A percentile compares a stretch with the other conserved stretches of the same genome.
These are phyloP conservation scores for Rhodotorula sp. DNA, from an alignment of 1,284 basidiomycete species.

Conservation along the genomic window DNA sequence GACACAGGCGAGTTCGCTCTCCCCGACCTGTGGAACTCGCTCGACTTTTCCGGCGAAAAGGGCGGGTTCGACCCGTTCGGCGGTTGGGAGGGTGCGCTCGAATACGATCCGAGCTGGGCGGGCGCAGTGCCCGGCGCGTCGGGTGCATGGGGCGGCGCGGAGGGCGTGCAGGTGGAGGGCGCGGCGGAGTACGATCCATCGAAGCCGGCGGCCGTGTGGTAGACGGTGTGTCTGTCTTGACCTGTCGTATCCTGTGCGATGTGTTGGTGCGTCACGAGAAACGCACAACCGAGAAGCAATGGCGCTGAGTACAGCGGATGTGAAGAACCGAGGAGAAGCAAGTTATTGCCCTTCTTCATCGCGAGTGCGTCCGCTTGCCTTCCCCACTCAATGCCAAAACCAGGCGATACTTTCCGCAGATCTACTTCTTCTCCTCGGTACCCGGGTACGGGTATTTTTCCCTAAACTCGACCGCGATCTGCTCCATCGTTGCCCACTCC, in stretches of 20 bases:
- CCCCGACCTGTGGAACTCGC: slow-evolving; percentile 1
- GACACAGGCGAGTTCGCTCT: neutral
- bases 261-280: no score
- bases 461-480: slow-evolving; percentile 29
- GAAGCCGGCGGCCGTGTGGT: neutral
- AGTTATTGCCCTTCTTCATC: no score
- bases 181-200: neutral
- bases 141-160: neutral
- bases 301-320: no score
- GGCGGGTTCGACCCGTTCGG: slow-evolving; percentile 3
- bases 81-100: neutral
- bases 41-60: neutral
- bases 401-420: no score
- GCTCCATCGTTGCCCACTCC: slow-evolving; percentile 68
- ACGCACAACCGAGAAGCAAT: no score
- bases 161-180: neutral
- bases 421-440: neutral
- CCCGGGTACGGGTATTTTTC: slow-evolving; percentile 9
- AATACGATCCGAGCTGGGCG: neutral
- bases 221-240: no score
- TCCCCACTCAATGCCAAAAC: no score
- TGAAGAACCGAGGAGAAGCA: no score
- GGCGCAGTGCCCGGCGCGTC: neutral
- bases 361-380: no score
- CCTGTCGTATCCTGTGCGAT: no score